Evolutionary conservation across 768 basidiomycete species (phyloP).

Genomic region (Chalciporus piperatus): DNA sequence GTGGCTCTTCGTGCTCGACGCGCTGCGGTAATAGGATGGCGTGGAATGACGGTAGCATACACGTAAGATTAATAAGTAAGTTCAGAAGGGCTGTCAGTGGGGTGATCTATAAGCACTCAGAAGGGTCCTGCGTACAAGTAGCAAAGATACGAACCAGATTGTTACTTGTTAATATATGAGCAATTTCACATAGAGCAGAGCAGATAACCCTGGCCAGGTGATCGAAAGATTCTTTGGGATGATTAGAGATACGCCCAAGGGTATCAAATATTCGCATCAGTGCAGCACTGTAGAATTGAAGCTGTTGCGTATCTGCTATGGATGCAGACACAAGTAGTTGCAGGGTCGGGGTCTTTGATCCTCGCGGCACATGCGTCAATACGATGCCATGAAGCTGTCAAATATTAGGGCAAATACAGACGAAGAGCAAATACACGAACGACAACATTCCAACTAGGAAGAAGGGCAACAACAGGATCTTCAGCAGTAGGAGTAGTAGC

Average conservation of each 20-base stretch:
- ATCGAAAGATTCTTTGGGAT: slow-evolving; percentile 18
- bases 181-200: slow-evolving; percentile 39
- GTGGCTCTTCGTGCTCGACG: slow-evolving; percentile 25
- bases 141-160: slow-evolving; percentile 38
- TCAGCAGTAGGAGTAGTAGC: slow-evolving; percentile 20
- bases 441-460: slow-evolving; percentile 53
- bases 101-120: slow-evolving; percentile 35
- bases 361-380: slow-evolving; percentile 50
- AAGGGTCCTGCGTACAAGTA: not conserved
- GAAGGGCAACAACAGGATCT: slow-evolving; percentile 32
- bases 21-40: slow-evolving; percentile 33
- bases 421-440: slow-evolving; percentile 35
- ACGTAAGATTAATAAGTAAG: slow-evolving; percentile 45
- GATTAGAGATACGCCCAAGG: slow-evolving; percentile 25
- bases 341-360: slow-evolving; percentile 43
- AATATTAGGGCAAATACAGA: slow-evolving; percentile 3
- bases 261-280: slow-evolving; percentile 37
- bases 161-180: slow-evolving; percentile 34
- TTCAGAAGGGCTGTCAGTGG: slow-evolving; percentile 52
- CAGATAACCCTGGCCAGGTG: slow-evolving; percentile 29
- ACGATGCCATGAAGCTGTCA: slow-evolving; percentile 57
- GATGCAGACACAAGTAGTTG: slow-evolving; percentile 48
- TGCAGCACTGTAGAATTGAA: slow-evolving; percentile 39
- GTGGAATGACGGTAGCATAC: slow-evolving; percentile 49
- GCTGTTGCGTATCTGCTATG: slow-evolving; percentile 22